These are phyloP conservation scores for Edaphochlamys debaryana DNA, from an alignment of 139 green algal genomes.

Conservation along the genomic window DNA sequence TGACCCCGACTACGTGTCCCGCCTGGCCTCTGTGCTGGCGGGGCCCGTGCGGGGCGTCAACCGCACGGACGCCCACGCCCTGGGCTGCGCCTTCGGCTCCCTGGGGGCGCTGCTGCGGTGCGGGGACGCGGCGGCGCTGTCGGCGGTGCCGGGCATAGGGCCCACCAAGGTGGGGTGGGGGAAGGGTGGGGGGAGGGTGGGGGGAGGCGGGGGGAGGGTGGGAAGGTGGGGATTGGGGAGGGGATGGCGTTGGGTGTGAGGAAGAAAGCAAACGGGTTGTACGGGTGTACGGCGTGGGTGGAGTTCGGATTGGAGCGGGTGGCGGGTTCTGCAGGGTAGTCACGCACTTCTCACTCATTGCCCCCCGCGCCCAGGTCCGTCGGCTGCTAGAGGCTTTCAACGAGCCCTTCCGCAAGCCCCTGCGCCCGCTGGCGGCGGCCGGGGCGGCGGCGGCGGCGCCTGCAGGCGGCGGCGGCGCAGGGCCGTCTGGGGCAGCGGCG, in stretches of 20 bases:
- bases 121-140: constrained; percentile 68
- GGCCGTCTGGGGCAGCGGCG: neutral
- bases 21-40: constrained; percentile 76
- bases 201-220: neutral
- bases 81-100: constrained; percentile 63
- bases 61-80: constrained; percentile 79
- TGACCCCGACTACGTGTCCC: constrained; percentile 84
- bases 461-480: neutral
- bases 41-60: constrained; percentile 80
- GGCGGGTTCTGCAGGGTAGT: no score
- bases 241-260: neutral
- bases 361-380: constrained; percentile 26
- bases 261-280: no score
- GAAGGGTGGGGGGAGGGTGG: neutral
- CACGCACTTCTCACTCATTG: no score
- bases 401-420: constrained; percentile 60
- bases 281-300: no score
- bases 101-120: constrained; percentile 62
- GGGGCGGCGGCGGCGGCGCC: neutral
- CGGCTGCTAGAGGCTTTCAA: constrained; percentile 61
- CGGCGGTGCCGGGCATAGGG: constrained; percentile 84
- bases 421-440: neutral
- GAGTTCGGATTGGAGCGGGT: no score
- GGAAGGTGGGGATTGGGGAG: neutral
- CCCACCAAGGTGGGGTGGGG: constrained; percentile 81